Evolutionary conservation across 108 stramenopile species (phyloP).

Genomic region (Pseudonitzschia multiseries): DNA sequence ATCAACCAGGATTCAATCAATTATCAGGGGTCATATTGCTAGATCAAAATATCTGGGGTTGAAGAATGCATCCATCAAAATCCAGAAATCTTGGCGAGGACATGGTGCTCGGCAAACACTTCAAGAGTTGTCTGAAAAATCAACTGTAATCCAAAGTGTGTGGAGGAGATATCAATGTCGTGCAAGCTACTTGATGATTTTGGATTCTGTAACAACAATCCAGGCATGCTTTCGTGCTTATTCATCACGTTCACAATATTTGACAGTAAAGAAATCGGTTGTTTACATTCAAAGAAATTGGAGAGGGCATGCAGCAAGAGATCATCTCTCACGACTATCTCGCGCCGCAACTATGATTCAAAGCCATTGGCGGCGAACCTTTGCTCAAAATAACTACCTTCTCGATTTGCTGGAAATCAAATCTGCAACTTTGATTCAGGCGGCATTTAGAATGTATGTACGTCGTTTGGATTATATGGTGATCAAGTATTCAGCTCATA

Average conservation of each 20-base stretch:
- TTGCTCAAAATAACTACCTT: conserved; percentile 32
- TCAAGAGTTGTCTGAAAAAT: neutral
- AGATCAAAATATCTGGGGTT: conserved; percentile 1
- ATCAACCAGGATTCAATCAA: conserved; percentile 19
- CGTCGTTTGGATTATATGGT: conserved; percentile 21
- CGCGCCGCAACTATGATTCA: conserved; percentile 39
- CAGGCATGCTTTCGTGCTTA: conserved; percentile 6
- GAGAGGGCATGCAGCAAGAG: conserved; percentile 15
- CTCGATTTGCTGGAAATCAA: conserved; percentile 48
- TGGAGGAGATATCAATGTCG: conserved; percentile 11
- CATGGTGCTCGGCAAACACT: neutral
- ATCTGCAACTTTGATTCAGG: conserved; percentile 45
- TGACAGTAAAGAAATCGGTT: neutral
- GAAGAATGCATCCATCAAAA: conserved; percentile 6
- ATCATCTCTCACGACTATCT: conserved; percentile 4
- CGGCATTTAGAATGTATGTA: conserved; percentile 30
- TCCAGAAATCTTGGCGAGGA: conserved; percentile 18
- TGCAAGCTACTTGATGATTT: neutral
- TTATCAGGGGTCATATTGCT: conserved; percentile 3
- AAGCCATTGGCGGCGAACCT: conserved; percentile 42
- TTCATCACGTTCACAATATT: neutral
- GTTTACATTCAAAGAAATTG: conserved; percentile 7
- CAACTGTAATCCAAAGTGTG: neutral
- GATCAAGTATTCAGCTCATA: conserved; percentile 28
- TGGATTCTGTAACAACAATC: neutral